These are phyloP conservation scores for Aspergillus oerlinghausenensis DNA, from an alignment of 2,329 filamentous ascomycete species.

Conservation along the genomic window DNA sequence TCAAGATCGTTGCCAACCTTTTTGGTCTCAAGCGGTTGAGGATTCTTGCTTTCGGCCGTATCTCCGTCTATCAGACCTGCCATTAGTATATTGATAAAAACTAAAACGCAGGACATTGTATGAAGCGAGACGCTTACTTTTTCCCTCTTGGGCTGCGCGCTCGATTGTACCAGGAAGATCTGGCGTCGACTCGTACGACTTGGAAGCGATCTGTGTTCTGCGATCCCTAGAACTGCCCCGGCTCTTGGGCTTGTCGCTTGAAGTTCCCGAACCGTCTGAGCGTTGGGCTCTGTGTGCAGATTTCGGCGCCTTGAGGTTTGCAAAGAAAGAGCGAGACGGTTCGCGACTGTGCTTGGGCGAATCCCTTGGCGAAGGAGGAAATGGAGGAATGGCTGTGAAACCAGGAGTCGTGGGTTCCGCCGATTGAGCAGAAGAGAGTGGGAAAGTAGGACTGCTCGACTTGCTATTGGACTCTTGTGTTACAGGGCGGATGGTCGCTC, in stretches of 20 bases:
- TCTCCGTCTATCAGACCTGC: conserved; percentile 13
- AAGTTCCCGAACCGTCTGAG: conserved; percentile 37
- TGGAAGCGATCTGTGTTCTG: conserved; percentile 30
- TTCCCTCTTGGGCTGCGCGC: conserved; percentile 24
- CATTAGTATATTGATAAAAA: not conserved
- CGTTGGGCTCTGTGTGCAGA: conserved; percentile 39
- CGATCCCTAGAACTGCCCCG: conserved; percentile 43
- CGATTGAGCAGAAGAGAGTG: conserved; percentile 24
- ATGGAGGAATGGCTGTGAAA: conserved; percentile 43
- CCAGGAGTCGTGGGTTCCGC: conserved; percentile 36
- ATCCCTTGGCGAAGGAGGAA: conserved; percentile 41
- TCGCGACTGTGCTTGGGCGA: conserved; percentile 40
- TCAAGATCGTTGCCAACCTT: conserved; percentile 28
- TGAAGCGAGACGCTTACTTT: conserved; percentile 16
- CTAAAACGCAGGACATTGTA: not conserved
- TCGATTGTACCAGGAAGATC: conserved; percentile 35
- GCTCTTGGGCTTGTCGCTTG: conserved; percentile 36
- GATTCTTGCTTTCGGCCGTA: conserved; percentile 16
- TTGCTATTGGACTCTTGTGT: conserved; percentile 32
- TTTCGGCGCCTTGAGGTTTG: conserved; percentile 44
- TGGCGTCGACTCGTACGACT: conserved; percentile 39
- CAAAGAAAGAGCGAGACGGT: conserved; percentile 44
- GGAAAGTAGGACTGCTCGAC: conserved; percentile 23
- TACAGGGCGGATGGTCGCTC: conserved; percentile 39
- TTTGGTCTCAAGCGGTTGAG: conserved; percentile 19